Percentiles rank a stretch among this genome's conserved stretches.
Conservation (phyloP, 495 filamentous ascomycete species). For the Neurospora sublineolata region DNA sequence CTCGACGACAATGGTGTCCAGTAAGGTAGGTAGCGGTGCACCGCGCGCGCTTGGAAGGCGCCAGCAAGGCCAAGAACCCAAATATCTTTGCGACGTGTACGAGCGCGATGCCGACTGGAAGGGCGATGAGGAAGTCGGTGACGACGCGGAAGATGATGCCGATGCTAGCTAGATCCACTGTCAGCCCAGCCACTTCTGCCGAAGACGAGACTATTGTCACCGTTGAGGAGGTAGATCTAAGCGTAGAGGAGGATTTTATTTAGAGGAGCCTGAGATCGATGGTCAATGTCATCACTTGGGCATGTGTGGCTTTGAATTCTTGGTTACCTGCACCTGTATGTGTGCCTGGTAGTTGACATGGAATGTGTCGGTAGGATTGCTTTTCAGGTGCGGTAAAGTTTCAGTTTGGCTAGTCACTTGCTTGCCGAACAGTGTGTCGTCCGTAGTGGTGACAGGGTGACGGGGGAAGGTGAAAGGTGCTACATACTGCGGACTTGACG, state of each 20-base stretch:
- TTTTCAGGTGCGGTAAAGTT: too few relatives aligned
- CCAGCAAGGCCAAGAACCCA: constrained; percentile 6
- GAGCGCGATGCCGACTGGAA: constrained; percentile 22
- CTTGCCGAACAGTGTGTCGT: background rate
- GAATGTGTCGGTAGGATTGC: too few relatives aligned
- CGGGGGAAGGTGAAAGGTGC: background rate
- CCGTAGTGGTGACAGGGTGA: background rate
- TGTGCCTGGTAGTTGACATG: background rate
- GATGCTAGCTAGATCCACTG: constrained; percentile 4
- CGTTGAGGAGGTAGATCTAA: too few relatives aligned
- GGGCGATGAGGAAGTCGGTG: constrained; percentile 18
- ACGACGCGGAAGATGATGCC: constrained; percentile 8
- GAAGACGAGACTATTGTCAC: too few relatives aligned
- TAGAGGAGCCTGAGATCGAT: background rate
- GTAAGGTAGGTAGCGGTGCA: too few relatives aligned
- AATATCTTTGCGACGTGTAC: constrained; percentile 31
- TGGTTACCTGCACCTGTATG: background rate
- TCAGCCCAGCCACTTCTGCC: background rate
- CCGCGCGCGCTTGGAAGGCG: too few relatives aligned
- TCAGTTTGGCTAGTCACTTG: too few relatives aligned
- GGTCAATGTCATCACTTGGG: background rate
- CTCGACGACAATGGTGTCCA: too few relatives aligned
- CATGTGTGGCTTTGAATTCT: background rate
- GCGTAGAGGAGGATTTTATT: too few relatives aligned
- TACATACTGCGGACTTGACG: background rate